Percentiles rank a stretch among this genome's conserved stretches.
phyloP scores from a whole-genome alignment of 805 yeast genomes.

The Cyberlindnera amylophila region DNA sequence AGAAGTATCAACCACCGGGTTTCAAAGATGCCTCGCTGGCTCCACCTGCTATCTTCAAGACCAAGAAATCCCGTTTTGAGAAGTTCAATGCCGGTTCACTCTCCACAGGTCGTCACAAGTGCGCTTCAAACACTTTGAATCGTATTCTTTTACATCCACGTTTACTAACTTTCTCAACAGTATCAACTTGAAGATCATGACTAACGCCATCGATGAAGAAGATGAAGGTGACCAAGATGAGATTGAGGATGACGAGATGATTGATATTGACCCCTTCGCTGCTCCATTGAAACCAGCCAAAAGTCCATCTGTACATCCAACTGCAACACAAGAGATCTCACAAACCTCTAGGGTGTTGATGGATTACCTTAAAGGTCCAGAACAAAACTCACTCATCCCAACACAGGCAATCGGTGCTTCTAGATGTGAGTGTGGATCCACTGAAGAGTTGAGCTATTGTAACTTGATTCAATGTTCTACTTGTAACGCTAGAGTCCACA shows the following conservation, averaged over 20 bases:
- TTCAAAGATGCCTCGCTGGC: slow-evolving; percentile 41
- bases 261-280: slow-evolving; percentile 24
- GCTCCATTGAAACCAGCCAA: slow-evolving; percentile 3
- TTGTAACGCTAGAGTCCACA: slow-evolving; percentile 33
- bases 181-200: slow-evolving; percentile 29
- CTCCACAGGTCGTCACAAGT: slow-evolving; percentile 30
- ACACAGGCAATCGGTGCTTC: slow-evolving; percentile 28
- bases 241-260: slow-evolving; percentile 3
- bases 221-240: not conserved
- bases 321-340: slow-evolving; percentile 20
- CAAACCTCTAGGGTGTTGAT: slow-evolving; percentile 33
- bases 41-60: slow-evolving; percentile 32
- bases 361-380: slow-evolving; percentile 27
- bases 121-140: slow-evolving; percentile 3
- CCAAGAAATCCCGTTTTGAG: slow-evolving; percentile 8
- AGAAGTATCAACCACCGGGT: slow-evolving; percentile 45
- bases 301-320: not conserved
- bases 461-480: slow-evolving; percentile 24
- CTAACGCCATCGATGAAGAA: slow-evolving; percentile 17
- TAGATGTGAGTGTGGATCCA: slow-evolving; percentile 31
- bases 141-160: not conserved
- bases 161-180: slow-evolving; percentile 10
- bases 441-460: slow-evolving; percentile 13
- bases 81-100: slow-evolving; percentile 29
- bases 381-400: slow-evolving; percentile 19